These are phyloP conservation scores for Saturnispora silvae DNA, from an alignment of 805 yeast species.

Conservation along the genomic window DNA sequence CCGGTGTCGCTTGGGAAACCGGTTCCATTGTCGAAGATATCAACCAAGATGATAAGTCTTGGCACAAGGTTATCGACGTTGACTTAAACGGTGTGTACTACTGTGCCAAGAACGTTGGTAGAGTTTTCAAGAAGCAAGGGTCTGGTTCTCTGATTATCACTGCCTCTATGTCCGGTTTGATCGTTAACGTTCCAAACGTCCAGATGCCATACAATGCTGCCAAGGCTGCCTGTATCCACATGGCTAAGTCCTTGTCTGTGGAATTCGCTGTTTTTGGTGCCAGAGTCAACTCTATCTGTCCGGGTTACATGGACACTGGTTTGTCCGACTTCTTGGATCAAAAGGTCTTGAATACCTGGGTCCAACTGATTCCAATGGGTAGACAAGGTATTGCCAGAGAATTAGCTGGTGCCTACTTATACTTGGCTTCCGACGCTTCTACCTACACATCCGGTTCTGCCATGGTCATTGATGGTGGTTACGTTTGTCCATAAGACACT, in stretches of 20 bases:
- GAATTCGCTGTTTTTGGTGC: constrained; percentile 83
- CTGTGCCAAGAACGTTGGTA: constrained; percentile 67
- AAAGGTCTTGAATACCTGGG: constrained; percentile 40
- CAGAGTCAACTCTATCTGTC: constrained; percentile 70
- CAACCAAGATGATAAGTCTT: constrained; percentile 20
- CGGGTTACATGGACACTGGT: constrained; percentile 75
- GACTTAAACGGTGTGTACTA: constrained; percentile 76
- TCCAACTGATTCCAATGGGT: constrained; percentile 51
- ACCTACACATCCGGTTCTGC: constrained; percentile 78
- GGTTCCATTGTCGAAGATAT: constrained; percentile 45
- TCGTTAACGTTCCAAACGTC: constrained; percentile 77
- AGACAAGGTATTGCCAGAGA: constrained; percentile 68
- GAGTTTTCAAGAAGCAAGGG: constrained; percentile 61
- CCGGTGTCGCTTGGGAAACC: constrained; percentile 66
- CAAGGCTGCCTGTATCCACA: constrained; percentile 74
- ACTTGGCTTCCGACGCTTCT: constrained; percentile 72
- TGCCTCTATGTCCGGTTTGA: constrained; percentile 87
- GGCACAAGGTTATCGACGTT: constrained; percentile 64
- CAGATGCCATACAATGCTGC: constrained; percentile 86
- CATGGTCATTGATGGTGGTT: constrained; percentile 72
- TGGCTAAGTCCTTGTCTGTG: constrained; percentile 71
- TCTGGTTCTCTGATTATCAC: constrained; percentile 74
- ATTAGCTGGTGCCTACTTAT: constrained; percentile 69
- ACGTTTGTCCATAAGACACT: constrained; percentile 18
- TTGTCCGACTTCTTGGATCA: constrained; percentile 40